These are phyloP conservation scores for Turnera subulata DNA, from an alignment of 345 rosid genomes.

Conservation along the genomic window DNA sequence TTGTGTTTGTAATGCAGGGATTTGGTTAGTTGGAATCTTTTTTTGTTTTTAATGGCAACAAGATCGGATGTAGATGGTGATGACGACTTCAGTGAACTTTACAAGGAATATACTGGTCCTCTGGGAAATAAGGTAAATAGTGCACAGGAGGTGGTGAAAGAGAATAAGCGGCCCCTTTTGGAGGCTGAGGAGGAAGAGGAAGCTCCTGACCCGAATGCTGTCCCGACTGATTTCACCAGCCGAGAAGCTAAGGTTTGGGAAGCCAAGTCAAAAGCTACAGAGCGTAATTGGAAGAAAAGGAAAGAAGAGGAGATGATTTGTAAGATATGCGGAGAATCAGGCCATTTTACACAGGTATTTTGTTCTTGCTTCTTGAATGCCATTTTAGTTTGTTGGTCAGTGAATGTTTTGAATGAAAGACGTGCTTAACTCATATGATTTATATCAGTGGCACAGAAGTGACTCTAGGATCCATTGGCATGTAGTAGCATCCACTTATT, in stretches of 20 bases:
- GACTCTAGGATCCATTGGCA: no score
- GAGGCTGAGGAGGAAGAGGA: slow-evolving; percentile 75
- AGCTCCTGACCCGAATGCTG: slow-evolving; percentile 87
- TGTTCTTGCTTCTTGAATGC: neutral
- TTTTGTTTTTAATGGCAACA: slow-evolving; percentile 53
- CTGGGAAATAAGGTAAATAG: slow-evolving; percentile 29
- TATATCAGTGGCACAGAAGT: no score
- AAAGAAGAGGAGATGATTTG: slow-evolving; percentile 99
- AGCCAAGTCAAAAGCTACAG: slow-evolving; percentile 97
- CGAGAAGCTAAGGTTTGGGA: slow-evolving; percentile 99
- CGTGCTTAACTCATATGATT: neutral
- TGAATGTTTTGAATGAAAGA: neutral
- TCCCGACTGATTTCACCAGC: slow-evolving; percentile 96
- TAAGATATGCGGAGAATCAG: slow-evolving; percentile 93
- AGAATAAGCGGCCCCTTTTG: slow-evolving; percentile 48
- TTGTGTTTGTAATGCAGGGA: slow-evolving; percentile 1
- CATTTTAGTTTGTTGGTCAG: neutral
- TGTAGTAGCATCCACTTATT: no score
- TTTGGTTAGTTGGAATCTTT: slow-evolving; percentile 6
- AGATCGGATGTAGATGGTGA: slow-evolving; percentile 72
- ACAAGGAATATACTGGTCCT: slow-evolving; percentile 98
- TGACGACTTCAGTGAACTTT: slow-evolving; percentile 90
- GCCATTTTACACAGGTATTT: slow-evolving; percentile 94
- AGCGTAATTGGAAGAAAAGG: slow-evolving; percentile 97
- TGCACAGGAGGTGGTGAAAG: slow-evolving; percentile 47